Percentiles rank a stretch among this genome's conserved stretches.
Conservation (phyloP, 768 basidiomycete species). For the Pulveroboletus sp. region DNA sequence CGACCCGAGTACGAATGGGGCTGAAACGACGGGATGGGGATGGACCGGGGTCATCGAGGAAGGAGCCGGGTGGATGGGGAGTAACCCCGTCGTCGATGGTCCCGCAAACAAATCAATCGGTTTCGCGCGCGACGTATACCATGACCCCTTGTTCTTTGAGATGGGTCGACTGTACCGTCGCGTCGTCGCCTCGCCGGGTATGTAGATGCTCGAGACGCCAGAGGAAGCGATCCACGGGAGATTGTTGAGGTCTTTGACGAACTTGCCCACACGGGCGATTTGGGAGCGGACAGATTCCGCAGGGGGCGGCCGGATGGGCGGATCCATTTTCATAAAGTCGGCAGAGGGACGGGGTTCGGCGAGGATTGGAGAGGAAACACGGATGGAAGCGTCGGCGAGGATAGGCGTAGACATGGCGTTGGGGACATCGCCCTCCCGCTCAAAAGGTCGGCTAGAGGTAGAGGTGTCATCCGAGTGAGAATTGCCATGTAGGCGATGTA, state of each 20-base stretch:
- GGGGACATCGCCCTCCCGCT: constrained; percentile 18
- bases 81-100: constrained; percentile 29
- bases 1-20: constrained; percentile 30
- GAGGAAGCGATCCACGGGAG: constrained; percentile 47
- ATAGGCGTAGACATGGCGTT: constrained; percentile 29
- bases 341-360: constrained; percentile 40
- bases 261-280: constrained; percentile 32
- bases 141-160: constrained; percentile 23
- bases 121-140: constrained; percentile 28
- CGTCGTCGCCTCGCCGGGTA: constrained; percentile 34
- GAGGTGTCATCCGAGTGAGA: constrained; percentile 23
- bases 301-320: constrained; percentile 37
- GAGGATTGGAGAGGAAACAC: constrained; percentile 34
- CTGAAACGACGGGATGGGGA: constrained; percentile 8
- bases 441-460: constrained; percentile 24
- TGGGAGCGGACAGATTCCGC: constrained; percentile 34
- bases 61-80: constrained; percentile 14
- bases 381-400: constrained; percentile 22
- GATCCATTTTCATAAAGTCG: constrained; percentile 48
- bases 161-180: constrained; percentile 29
- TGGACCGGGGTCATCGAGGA: constrained; percentile 3
- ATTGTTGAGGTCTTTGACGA: constrained; percentile 35
- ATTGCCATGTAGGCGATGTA: constrained; percentile 9
- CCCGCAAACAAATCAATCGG: constrained; percentile 29
- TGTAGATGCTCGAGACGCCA: constrained; percentile 44